These are phyloP conservation scores for Rubroshorea leprosula DNA, from an alignment of 345 rosid genomes.

Conservation along the genomic window DNA sequence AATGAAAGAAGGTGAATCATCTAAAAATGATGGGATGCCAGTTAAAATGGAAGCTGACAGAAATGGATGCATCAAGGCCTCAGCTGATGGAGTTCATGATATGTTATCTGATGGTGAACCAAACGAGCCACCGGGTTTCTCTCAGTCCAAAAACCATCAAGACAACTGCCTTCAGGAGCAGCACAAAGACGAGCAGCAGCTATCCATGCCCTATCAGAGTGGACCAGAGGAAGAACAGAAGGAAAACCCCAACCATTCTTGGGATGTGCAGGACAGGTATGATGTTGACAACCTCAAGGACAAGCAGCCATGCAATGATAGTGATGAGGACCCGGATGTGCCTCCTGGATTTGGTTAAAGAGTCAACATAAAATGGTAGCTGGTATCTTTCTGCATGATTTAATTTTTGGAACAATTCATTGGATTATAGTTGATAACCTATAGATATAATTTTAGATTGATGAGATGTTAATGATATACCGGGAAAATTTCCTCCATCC, in stretches of 20 bases:
- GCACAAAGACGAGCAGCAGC: constrained; percentile 22
- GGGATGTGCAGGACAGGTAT: constrained; percentile 20
- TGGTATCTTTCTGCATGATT: neutral
- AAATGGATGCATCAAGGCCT: constrained; percentile 18
- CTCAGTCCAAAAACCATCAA: constrained; percentile 19
- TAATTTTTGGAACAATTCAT: too few species aligned
- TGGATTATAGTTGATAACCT: too few species aligned
- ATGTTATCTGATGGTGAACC: constrained; percentile 32
- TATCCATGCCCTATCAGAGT: constrained; percentile 18
- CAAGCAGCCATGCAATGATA: constrained; percentile 22
- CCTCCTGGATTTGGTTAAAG: constrained; percentile 74
- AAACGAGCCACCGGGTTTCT: constrained; percentile 41
- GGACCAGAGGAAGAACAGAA: constrained; percentile 29
- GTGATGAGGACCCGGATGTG: constrained; percentile 75
- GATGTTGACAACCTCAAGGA: constrained; percentile 25
- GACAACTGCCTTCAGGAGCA: too few species aligned
- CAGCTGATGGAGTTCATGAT: constrained; percentile 18
- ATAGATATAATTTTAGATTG: too few species aligned
- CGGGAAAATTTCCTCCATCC: too few species aligned
- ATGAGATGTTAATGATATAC: too few species aligned
- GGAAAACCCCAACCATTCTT: constrained; percentile 28
- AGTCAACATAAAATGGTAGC: constrained; percentile 16
- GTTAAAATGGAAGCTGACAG: constrained; percentile 21
- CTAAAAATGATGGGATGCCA: constrained; percentile 16
- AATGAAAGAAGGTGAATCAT: constrained; percentile 30